Percentiles rank a stretch among this genome's conserved stretches.
These are phyloP conservation scores for Bonia amplexicaulis DNA, from an alignment of 176 grass and related monocot species.

Conservation along the genomic window DNA sequence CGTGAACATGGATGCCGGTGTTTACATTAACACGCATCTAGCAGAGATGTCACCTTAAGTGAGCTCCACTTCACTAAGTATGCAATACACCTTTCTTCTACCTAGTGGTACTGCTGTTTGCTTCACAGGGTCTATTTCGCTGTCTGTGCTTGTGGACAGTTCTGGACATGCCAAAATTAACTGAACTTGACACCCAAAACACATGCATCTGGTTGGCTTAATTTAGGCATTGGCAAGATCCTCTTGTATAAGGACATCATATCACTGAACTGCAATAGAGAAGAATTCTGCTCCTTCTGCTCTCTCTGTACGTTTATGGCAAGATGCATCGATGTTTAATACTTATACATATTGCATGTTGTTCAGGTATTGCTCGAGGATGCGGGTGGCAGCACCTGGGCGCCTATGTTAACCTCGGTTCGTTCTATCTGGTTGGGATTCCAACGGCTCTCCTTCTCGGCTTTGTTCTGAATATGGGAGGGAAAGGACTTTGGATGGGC, in stretches of 20 bases:
- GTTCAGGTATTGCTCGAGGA: conserved; percentile 73
- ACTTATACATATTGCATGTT: not conserved
- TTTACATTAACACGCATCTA: conserved; percentile 46
- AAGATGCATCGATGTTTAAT: not conserved
- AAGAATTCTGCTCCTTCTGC: not conserved
- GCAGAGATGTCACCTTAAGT: conserved; percentile 46
- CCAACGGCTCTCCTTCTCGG: conserved; percentile 54
- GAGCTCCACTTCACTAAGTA: conserved; percentile 46
- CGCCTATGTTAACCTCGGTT: conserved; percentile 74
- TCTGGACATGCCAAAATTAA: not conserved
- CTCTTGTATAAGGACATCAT: not conserved
- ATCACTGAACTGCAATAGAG: not conserved
- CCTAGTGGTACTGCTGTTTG: conserved; percentile 28
- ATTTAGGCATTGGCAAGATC: not conserved
- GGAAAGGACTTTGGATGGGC: conserved; percentile 76
- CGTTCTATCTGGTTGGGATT: conserved; percentile 82
- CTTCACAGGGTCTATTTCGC: not conserved
- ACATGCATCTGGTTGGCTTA: not conserved
- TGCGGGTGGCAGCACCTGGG: conserved; percentile 89
- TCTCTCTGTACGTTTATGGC: not conserved
- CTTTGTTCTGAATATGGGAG: conserved; percentile 62
- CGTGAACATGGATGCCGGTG: conserved; percentile 53
- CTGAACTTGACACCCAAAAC: not conserved
- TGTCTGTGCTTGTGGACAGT: not conserved
- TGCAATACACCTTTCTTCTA: conserved; percentile 28